phyloP scores from a whole-genome alignment of 31 red algal species.

The Odonthalia washingtoniensis region DNA sequence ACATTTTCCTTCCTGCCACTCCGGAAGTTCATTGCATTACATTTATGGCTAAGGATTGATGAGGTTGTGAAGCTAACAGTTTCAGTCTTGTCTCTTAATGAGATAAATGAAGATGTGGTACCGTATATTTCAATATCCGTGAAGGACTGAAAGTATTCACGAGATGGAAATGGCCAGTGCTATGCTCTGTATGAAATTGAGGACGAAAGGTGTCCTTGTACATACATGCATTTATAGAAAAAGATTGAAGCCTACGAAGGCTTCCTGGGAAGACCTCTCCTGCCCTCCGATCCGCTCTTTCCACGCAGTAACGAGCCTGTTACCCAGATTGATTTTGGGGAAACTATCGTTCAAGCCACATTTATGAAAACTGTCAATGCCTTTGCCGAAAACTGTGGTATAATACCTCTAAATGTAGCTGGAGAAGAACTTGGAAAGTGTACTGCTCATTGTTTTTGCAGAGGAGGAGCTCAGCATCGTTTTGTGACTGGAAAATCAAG shows the following conservation, averaged over 20 bases:
- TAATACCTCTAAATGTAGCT: not conserved
- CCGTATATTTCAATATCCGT: not conserved
- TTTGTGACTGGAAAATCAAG: too few relatives aligned
- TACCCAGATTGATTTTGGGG: not conserved
- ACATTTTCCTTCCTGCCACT: too few relatives aligned
- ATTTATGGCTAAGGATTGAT: too few relatives aligned
- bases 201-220: not conserved
- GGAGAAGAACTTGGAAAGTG: not conserved
- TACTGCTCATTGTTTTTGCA: not conserved
- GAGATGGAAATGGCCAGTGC: slow-evolving; percentile 1
- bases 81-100: not conserved
- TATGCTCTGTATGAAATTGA: not conserved
- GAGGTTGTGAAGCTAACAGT: not conserved
- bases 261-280: not conserved
- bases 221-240: not conserved
- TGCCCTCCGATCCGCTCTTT: not conserved
- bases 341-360: not conserved
- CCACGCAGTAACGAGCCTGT: not conserved
- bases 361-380: not conserved
- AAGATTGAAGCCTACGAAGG: not conserved
- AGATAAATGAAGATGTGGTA: not conserved
- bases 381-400: too few relatives aligned
- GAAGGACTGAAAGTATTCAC: not conserved
- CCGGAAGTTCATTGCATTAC: too few relatives aligned
- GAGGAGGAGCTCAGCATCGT: not conserved